Evolutionary conservation across 768 basidiomycete genomes (phyloP), one percentile per base, ranked within the genome.

Genomic region (Mycena alexandri): DNA sequence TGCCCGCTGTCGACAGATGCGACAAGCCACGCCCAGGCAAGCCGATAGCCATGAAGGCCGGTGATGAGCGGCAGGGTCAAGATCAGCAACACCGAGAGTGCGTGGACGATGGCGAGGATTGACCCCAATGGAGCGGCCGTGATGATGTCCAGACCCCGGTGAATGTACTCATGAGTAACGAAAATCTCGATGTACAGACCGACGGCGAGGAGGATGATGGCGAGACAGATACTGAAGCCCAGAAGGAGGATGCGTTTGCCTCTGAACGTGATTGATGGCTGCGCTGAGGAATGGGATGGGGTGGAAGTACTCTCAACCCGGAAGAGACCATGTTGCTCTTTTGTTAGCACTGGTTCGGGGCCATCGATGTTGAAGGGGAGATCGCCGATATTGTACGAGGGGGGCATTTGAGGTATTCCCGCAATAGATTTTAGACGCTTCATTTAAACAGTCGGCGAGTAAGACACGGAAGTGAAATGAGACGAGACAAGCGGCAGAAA

Each of bases 1-100:
- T 61, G 66, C 4, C 66, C 63, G n/a, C 46, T 61, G 55, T 68
- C 54, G 24, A 29, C 58, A 6, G 67, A 68, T 3, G 67, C 66
- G 7, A 22, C 25, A n/a, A 71, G 61, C 69, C 69, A 71, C 7
- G 56, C 33, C 65, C 69, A 63, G 1, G 69, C 65, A 33, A 71
- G 65, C 5, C 65, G 55, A 42, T 71, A 71, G 50, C 61, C 33
- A 19, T 64, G 44, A 12, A 67, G 53, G 0, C 46, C 38, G 16
- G 54, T 17, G 22, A 67, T 43, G 17, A 62, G 7, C 14, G 65
- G 66, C 5, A 71, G 2, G 6, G 70, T 61, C 43, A 60, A 7
- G 11, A 61, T n/a, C 8, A 71, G n/a, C 7, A 67, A 44, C 19
- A 67, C 54, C n/a, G 57, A 29, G 8, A 67, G 61, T 3, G 25